Conservation (phyloP, 495 filamentous ascomycete species). For the Aspergillus sclerotiicarbonarius region DNA sequence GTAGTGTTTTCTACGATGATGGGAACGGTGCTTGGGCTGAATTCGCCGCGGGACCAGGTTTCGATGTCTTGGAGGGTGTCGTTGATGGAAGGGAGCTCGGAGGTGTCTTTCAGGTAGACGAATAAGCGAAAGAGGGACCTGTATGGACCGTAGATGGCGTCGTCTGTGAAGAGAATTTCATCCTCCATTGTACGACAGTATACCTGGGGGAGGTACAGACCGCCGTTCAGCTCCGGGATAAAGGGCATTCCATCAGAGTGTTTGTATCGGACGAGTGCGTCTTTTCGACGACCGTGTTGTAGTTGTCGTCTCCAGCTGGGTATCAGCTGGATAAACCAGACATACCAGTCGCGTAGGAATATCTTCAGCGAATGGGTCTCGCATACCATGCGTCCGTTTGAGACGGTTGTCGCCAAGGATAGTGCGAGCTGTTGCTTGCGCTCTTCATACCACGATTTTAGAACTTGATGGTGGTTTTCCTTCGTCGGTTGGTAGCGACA, state of each 20-base stretch:
- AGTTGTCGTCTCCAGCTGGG: slow-evolving; percentile 27
- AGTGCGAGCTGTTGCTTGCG: slow-evolving; percentile 39
- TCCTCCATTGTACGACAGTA: slow-evolving; percentile 21
- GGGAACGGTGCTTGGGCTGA: slow-evolving; percentile 15
- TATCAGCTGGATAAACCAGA: slow-evolving; percentile 33
- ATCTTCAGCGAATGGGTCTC: slow-evolving; percentile 25
- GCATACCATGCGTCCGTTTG: slow-evolving; percentile 34
- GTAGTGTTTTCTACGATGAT: slow-evolving; percentile 13
- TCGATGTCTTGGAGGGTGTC: slow-evolving; percentile 14
- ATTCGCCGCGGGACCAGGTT: slow-evolving; percentile 16
- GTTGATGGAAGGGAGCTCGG: slow-evolving; percentile 9
- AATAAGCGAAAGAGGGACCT: slow-evolving; percentile 28
- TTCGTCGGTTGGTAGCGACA: slow-evolving; percentile 9
- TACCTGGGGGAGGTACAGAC: slow-evolving; percentile 32
- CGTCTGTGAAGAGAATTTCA: slow-evolving; percentile 25
- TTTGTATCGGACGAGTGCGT: slow-evolving; percentile 26
- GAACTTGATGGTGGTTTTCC: slow-evolving; percentile 20
- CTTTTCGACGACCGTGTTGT: slow-evolving; percentile 25
- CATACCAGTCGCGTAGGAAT: slow-evolving; percentile 33
- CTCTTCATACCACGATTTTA: slow-evolving; percentile 36
- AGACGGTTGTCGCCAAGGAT: slow-evolving; percentile 33
- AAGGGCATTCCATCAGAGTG: slow-evolving; percentile 32
- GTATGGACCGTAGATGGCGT: slow-evolving; percentile 21
- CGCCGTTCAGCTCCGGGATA: slow-evolving; percentile 27
- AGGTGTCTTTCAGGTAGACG: slow-evolving; percentile 16